Conservation (phyloP, 2,329 filamentous ascomycete genomes). For the Aspergillus jensenii region DNA sequence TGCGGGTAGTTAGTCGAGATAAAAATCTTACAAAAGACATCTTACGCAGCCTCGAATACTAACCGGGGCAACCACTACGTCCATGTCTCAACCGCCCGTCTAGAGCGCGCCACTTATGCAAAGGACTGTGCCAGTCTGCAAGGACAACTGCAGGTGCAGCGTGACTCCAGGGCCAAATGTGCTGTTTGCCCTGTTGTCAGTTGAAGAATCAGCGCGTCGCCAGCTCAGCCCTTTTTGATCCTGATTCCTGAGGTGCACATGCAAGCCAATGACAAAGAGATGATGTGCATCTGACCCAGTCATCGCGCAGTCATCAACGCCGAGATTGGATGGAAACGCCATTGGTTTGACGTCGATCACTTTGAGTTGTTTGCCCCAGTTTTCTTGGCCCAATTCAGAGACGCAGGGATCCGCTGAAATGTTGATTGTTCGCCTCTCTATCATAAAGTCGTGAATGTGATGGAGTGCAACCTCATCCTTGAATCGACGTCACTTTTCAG, state of each 20-base stretch:
- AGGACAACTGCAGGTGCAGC: background rate
- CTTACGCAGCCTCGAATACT: background rate
- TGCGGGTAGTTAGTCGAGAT: background rate
- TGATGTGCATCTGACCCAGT: conserved; percentile 1
- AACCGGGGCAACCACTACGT: background rate
- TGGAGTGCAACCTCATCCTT: background rate
- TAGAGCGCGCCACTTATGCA: background rate
- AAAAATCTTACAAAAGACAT: background rate
- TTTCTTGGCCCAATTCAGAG: too few relatives aligned
- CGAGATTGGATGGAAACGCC: background rate
- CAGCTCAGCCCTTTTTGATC: background rate
- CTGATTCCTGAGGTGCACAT: background rate
- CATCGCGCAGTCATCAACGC: background rate
- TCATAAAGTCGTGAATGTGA: background rate
- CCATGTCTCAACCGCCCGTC: background rate
- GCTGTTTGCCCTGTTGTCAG: background rate
- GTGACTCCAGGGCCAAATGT: background rate
- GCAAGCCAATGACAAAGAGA: background rate
- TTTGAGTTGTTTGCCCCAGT: background rate
- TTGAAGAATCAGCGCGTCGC: background rate
- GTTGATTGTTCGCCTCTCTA: background rate
- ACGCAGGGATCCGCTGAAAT: background rate
- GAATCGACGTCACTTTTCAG: background rate
- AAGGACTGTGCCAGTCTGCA: background rate
- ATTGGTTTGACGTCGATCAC: background rate